Evolutionary conservation across 352 stramenopile species (phyloP).

Genomic region (Phytopythium kandeliae): DNA sequence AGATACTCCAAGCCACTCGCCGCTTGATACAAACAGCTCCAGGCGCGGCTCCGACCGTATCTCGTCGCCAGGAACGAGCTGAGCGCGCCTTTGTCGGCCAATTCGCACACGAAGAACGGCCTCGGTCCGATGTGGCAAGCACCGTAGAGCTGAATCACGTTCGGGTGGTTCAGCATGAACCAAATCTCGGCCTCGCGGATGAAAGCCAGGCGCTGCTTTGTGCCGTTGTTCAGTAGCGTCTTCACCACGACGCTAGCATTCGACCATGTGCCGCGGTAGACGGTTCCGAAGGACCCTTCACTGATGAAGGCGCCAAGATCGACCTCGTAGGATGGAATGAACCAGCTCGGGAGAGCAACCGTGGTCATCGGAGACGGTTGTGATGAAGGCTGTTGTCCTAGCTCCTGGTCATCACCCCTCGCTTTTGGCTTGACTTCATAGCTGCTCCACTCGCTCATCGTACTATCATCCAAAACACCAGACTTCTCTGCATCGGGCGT

Average conservation of each 20-base stretch:
- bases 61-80: neutral
- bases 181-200: constrained; percentile 22
- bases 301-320: constrained; percentile 15
- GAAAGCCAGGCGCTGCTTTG: neutral
- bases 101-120: constrained; percentile 23
- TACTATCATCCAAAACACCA: neutral
- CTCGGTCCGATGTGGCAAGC: constrained; percentile 20
- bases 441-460: too few relatives aligned
- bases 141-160: constrained; percentile 25
- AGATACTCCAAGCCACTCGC: neutral
- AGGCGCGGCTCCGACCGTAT: too few relatives aligned
- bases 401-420: too few relatives aligned
- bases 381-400: too few relatives aligned
- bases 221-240: neutral
- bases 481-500: too few relatives aligned
- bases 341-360: constrained; percentile 8
- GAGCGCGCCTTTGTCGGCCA: neutral
- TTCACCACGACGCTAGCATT: constrained; percentile 18
- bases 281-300: constrained; percentile 13
- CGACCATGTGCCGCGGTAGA: constrained; percentile 20
- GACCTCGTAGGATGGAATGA: constrained; percentile 11
- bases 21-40: too few relatives aligned
- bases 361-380: too few relatives aligned
- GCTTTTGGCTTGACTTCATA: too few relatives aligned
- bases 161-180: constrained; percentile 19